These are phyloP conservation scores for Venturia carpophila DNA, from an alignment of 2,329 filamentous ascomycete species.

Conservation along the genomic window DNA sequence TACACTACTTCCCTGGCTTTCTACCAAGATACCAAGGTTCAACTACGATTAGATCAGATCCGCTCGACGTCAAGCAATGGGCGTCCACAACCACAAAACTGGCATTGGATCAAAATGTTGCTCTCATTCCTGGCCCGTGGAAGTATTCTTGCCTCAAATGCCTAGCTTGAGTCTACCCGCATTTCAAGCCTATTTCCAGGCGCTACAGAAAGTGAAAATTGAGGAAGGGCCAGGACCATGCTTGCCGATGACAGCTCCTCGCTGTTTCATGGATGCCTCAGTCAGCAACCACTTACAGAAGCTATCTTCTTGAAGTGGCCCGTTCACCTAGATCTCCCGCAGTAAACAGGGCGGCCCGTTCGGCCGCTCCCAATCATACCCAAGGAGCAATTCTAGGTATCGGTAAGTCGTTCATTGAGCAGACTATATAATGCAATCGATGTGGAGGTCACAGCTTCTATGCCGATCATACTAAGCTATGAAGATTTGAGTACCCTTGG, in stretches of 20 bases:
- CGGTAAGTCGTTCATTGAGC: not conserved
- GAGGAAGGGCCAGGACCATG: not conserved
- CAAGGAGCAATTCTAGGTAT: not conserved
- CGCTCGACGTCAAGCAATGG: not conserved
- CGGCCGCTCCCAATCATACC: not conserved
- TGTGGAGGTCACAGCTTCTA: not conserved
- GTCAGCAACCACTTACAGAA: not conserved
- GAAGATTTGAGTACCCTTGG: not conserved
- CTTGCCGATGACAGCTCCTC: not conserved
- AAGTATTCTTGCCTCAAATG: too few relatives aligned
- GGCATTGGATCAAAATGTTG: not conserved
- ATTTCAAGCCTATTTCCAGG: not conserved
- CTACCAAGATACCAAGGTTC: not conserved
- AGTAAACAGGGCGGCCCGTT: not conserved
- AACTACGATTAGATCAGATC: not conserved
- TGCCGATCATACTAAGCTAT: not conserved
- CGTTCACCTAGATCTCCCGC: constrained; percentile 1
- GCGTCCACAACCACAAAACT: not conserved
- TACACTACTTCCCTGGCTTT: not conserved
- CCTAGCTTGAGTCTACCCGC: not conserved
- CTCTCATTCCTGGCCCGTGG: not conserved
- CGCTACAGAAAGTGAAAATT: not conserved
- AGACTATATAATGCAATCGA: not conserved
- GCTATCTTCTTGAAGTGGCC: not conserved
- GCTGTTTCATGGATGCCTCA: not conserved